Conservation (phyloP, 345 rosid genomes). For the Cardiospermum halicacabum region DNA sequence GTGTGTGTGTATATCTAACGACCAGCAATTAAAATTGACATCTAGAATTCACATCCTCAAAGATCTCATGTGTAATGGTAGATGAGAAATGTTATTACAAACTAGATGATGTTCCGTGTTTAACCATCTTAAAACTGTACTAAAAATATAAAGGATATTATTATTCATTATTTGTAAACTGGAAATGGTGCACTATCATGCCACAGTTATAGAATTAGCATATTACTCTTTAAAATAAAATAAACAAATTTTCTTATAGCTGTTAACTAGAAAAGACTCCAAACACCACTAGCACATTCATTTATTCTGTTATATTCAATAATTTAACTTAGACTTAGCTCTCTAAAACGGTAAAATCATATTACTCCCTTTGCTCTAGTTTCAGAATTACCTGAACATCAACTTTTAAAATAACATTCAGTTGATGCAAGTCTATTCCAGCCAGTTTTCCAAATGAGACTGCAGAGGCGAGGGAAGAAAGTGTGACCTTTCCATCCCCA, state of each 20-base stretch:
- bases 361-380: neutral
- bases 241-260: neutral
- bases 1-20: too few relatives aligned
- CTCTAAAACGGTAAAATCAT: neutral
- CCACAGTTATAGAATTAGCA: neutral
- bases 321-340: slow-evolving; percentile 8
- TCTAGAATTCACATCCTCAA: too few relatives aligned
- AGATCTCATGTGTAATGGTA: neutral
- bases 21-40: neutral
- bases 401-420: slow-evolving; percentile 86
- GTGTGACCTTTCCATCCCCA: slow-evolving; percentile 93
- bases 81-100: neutral
- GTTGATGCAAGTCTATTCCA: slow-evolving; percentile 93
- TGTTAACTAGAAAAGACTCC: neutral
- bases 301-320: neutral
- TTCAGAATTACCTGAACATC: slow-evolving; percentile 73
- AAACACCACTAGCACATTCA: neutral
- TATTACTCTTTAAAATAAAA: neutral
- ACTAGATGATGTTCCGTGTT: neutral
- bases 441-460: slow-evolving; percentile 74
- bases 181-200: neutral
- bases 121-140: neutral
- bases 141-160: neutral
- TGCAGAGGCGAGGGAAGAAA: slow-evolving; percentile 93
- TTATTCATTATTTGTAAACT: neutral